Conservation (phyloP, 2,329 filamentous ascomycete species). For the Fusarium aywerte region DNA sequence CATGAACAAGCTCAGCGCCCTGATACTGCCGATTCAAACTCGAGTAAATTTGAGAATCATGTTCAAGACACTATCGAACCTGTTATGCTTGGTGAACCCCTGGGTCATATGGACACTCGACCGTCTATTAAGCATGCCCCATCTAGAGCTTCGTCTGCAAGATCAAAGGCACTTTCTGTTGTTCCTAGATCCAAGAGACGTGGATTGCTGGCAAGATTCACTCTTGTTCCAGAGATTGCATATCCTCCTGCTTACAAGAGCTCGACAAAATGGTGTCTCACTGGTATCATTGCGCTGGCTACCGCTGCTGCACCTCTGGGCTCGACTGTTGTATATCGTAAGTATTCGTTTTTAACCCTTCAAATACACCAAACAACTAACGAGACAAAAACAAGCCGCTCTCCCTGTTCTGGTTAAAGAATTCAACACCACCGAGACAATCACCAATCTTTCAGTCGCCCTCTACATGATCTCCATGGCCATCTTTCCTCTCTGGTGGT, state of each 20-base stretch:
- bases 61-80: constrained; percentile 35
- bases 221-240: constrained; percentile 82
- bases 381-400: constrained; percentile 64
- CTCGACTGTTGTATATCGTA: constrained; percentile 84
- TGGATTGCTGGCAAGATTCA: constrained; percentile 76
- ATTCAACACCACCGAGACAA: constrained; percentile 69
- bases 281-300: constrained; percentile 79
- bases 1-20: constrained; percentile 21
- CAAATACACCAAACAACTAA: constrained; percentile 4
- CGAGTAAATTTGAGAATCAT: constrained; percentile 24
- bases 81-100: constrained; percentile 37
- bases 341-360: constrained; percentile 48
- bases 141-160: constrained; percentile 54
- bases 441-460: constrained; percentile 80
- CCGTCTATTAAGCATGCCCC: constrained; percentile 32
- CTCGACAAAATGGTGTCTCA: constrained; percentile 86
- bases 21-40: constrained; percentile 27
- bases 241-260: constrained; percentile 78
- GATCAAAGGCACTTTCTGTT: constrained; percentile 52
- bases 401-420: constrained; percentile 71
- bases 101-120: constrained; percentile 41
- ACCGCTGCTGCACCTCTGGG: constrained; percentile 84
- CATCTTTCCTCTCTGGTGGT: constrained; percentile 90
- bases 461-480: constrained; percentile 86
- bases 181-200: constrained; percentile 65